Evolutionary conservation across 139 green algal species (phyloP).

Genomic region (Eudorina sp.): DNA sequence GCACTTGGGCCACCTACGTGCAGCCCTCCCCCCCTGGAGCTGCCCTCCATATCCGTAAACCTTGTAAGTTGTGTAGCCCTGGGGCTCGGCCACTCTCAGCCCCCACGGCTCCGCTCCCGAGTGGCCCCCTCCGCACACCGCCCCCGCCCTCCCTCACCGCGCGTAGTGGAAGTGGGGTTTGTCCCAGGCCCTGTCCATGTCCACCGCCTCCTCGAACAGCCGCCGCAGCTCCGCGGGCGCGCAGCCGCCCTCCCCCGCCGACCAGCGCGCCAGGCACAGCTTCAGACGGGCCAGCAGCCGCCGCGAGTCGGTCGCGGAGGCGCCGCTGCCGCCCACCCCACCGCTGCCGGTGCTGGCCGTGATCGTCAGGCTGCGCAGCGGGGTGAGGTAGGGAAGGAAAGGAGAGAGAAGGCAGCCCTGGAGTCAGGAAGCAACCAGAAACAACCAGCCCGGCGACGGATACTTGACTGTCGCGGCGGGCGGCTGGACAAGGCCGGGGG

Average conservation of each 20-base stretch:
- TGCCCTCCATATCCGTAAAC: no score
- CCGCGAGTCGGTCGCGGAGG: slow-evolving; percentile 53
- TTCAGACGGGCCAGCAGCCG: slow-evolving; percentile 19
- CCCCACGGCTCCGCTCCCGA: no score
- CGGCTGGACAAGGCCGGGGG: no score
- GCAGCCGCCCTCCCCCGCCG: slow-evolving; percentile 45
- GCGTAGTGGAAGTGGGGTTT: slow-evolving; percentile 89
- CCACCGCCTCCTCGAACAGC: slow-evolving; percentile 78
- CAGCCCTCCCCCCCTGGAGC: no score
- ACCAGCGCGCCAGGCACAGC: slow-evolving; percentile 13
- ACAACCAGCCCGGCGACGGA: no score
- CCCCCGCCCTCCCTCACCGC: slow-evolving; percentile 50
- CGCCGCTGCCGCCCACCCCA: not conserved
- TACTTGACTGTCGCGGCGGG: no score
- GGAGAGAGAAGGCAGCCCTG: no score
- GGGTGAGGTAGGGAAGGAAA: not conserved
- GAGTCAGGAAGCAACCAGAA: no score
- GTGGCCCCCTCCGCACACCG: not conserved
- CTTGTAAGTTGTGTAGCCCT: no score
- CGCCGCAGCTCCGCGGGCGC: slow-evolving; percentile 46
- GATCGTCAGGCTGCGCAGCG: not conserved
- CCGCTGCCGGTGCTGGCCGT: not conserved
- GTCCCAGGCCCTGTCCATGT: slow-evolving; percentile 79
- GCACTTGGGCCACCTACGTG: no score
- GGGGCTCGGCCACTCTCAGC: no score